These are phyloP conservation scores for Volvox reticuliferus DNA, from an alignment of 139 green algal species.

Conservation along the genomic window DNA sequence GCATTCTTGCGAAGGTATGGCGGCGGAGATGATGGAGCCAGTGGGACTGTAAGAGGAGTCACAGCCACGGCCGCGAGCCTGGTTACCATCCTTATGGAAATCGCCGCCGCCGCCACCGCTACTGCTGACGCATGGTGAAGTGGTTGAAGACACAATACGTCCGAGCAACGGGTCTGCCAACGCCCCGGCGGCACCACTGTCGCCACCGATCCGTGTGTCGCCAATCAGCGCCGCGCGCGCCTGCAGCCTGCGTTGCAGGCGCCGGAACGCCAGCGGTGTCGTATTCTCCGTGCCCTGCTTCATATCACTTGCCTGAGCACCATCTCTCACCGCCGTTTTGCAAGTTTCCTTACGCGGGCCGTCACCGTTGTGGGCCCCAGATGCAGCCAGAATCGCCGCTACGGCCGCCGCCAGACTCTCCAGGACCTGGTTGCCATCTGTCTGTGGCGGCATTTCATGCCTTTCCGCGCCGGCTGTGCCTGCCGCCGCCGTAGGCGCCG, in stretches of 20 bases:
- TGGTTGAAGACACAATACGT: neutral
- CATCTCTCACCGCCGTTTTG: neutral
- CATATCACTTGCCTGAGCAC: neutral
- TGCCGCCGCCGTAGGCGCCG: no score
- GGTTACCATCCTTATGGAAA: neutral
- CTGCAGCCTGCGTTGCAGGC: slow-evolving; percentile 17
- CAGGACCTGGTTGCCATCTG: neutral
- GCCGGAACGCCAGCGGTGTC: slow-evolving; percentile 22
- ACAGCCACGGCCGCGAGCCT: neutral
- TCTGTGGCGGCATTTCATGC: slow-evolving; percentile 1
- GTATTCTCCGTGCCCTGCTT: neutral
- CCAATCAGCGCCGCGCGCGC: neutral
- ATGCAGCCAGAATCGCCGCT: neutral
- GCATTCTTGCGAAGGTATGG: neutral
- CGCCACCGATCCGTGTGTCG: slow-evolving; percentile 12
- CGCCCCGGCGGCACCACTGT: neutral
- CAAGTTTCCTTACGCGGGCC: neutral
- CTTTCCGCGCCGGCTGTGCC: neutral
- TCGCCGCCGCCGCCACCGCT: neutral
- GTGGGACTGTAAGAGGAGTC: neutral
- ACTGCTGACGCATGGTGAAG: neutral
- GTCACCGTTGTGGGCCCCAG: neutral
- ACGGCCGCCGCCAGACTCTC: neutral
- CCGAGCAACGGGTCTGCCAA: neutral
- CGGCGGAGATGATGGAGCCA: neutral